Conservation (phyloP, 2,329 filamentous ascomycete genomes). For the Venturia aucupariae region DNA sequence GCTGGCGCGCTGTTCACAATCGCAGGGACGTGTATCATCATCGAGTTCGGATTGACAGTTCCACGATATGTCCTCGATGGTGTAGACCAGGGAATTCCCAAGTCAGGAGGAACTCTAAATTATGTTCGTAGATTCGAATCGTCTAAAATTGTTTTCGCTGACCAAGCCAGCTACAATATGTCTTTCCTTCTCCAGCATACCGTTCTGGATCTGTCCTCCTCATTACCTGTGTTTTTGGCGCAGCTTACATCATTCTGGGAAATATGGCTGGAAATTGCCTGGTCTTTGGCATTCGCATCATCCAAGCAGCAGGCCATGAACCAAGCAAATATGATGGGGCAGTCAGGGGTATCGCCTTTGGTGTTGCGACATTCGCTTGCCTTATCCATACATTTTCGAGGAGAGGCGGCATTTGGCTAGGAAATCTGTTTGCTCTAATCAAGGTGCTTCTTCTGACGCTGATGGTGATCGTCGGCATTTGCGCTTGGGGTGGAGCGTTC, state of each 20-base stretch:
- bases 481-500: conserved; percentile 16
- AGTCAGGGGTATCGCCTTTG: conserved; percentile 41
- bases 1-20: conserved; percentile 18
- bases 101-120: conserved; percentile 21
- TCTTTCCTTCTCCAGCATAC: neutral
- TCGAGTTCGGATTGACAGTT: conserved; percentile 20
- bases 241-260: conserved; percentile 36
- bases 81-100: conserved; percentile 16
- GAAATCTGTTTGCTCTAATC: conserved; percentile 17
- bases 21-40: conserved; percentile 18
- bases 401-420: conserved; percentile 20
- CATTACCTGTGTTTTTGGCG: neutral
- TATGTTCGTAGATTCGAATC: conserved; percentile 12
- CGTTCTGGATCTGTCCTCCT: neutral
- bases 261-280: conserved; percentile 39
- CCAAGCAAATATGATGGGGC: conserved; percentile 12
- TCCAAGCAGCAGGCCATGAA: conserved; percentile 25
- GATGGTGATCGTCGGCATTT: conserved; percentile 35
- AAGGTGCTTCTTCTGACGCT: conserved; percentile 41
- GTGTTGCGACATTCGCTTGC: conserved; percentile 29
- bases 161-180: neutral
- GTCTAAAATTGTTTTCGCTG: too few species aligned
- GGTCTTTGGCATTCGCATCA: conserved; percentile 36
- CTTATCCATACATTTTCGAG: conserved; percentile 18
- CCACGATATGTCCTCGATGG: conserved; percentile 20